Evolutionary conservation across 2,329 filamentous ascomycete genomes (phyloP).

Genomic region (Cercospora janseana): DNA sequence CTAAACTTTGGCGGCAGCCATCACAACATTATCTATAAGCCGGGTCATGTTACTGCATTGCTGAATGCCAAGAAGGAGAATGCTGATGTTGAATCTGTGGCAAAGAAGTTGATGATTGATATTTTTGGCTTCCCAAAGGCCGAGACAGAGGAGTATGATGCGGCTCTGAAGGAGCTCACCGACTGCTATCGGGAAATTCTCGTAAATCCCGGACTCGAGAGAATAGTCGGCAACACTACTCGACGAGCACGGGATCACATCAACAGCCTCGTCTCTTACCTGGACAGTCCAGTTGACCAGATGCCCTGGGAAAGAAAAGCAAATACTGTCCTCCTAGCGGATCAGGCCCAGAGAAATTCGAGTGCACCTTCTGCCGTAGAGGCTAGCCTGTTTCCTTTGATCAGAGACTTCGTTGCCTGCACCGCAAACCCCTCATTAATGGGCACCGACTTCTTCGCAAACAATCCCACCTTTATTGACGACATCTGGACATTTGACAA

Average conservation of each 20-base stretch:
- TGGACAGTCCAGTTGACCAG: conserved; percentile 60
- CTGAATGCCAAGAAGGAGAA: conserved; percentile 40
- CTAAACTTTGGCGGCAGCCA: conserved; percentile 51
- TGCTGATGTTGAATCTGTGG: conserved; percentile 32
- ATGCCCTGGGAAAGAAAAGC: conserved; percentile 60
- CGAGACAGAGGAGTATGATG: conserved; percentile 40
- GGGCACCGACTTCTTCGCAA: conserved; percentile 52
- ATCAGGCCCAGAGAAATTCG: conserved; percentile 37
- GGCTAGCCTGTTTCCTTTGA: conserved; percentile 51
- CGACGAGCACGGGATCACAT: conserved; percentile 46
- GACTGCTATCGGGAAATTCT: conserved; percentile 46
- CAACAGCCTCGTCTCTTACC: conserved; percentile 59
- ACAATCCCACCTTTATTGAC: conserved; percentile 52
- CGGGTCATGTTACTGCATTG: conserved; percentile 46
- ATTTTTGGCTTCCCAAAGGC: conserved; percentile 45
- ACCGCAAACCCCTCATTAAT: conserved; percentile 52
- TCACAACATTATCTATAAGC: conserved; percentile 52
- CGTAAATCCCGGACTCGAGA: conserved; percentile 48
- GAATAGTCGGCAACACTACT: conserved; percentile 41
- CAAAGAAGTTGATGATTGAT: conserved; percentile 31
- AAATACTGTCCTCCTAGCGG: conserved; percentile 39
- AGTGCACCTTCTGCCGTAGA: conserved; percentile 51
- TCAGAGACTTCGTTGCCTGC: conserved; percentile 58
- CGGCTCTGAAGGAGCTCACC: conserved; percentile 38
- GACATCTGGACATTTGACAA: conserved; percentile 58